Evolutionary conservation across 441 rosid genomes (phyloP), one percentile per base, ranked within the genome.

Genomic region (Pelargonium myrrhifolium): DNA sequence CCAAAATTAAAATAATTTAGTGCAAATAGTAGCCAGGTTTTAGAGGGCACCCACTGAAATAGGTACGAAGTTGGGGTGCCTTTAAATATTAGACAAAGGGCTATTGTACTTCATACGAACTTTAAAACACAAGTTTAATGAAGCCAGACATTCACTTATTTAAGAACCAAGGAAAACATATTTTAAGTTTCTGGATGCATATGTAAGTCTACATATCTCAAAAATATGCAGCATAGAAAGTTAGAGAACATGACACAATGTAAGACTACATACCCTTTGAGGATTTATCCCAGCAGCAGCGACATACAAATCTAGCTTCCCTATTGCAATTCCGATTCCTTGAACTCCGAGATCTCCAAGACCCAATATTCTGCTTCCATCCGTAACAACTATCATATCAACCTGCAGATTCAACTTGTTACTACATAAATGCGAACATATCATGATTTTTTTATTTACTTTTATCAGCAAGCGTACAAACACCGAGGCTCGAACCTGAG

Each of bases 251-350:
- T 15, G 22, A 8, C 24, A 10, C 17, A 2, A 26, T 21, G 6
- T 3, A 20, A 26, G 49, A 60, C 53, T 71, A 94, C 98, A 56
- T 71, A 92, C 98, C 95, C 99, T 86, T 75, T 95, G 98, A 68
- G 99, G 98, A 84, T 95, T 95, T 68, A 95, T 90, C 76, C 99
- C 99, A 71, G 98, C 99, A 62, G 99, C 99, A 65, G 98, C 99
- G 65, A 95, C 99, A 68, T 95, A 95, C 68, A 95, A 75, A 81
- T 95, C 99, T 72, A 95, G 89, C 85, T 95, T 95, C 74, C 99
- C 99, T 31, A 95, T 85, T 39, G 98, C 79, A 77, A 92, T 95
- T 71, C 95, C 99, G 80, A 92, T 95, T 71, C 99, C 98, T 72
- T 95, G 99, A 73, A 92, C 88, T 75, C 99, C 99, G 69, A 95